Evolutionary conservation across 371 early-diverging fungal species (phyloP).

Genomic region (Mortierella sp.): DNA sequence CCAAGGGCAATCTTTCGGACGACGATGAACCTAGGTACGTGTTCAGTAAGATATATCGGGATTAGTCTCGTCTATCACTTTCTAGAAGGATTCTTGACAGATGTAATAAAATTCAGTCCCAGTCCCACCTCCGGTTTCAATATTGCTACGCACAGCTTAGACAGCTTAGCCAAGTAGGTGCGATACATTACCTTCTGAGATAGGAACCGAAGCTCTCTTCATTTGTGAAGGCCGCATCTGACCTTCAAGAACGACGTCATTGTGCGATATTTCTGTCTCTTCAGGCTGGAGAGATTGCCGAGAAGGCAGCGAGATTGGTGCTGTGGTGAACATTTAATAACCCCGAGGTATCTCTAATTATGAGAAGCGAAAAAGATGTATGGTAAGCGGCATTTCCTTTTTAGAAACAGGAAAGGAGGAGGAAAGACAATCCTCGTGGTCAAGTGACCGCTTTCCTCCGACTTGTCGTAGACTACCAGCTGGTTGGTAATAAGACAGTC

Average conservation of each 20-base stretch:
- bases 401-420: no score
- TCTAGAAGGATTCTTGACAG: no score
- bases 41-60: neutral
- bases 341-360: neutral
- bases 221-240: neutral
- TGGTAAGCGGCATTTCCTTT: no score
- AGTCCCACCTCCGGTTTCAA: no score
- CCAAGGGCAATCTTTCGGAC: slow-evolving; percentile 22
- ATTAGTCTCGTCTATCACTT: no score
- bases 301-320: slow-evolving; percentile 7
- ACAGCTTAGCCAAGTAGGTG: neutral
- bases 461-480: no score
- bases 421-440: no score
- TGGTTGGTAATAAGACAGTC: no score
- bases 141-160: no score
- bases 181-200: slow-evolving; percentile 25
- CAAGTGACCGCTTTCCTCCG: no score
- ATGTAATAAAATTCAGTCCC: no score
- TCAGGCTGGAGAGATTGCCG: neutral
- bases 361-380: neutral
- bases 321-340: slow-evolving; percentile 14
- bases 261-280: neutral
- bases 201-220: slow-evolving; percentile 29
- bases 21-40: slow-evolving; percentile 14
- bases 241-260: neutral